Evolutionary conservation across 768 basidiomycete species (phyloP).

Genomic region (Leccinum incarnatum): DNA sequence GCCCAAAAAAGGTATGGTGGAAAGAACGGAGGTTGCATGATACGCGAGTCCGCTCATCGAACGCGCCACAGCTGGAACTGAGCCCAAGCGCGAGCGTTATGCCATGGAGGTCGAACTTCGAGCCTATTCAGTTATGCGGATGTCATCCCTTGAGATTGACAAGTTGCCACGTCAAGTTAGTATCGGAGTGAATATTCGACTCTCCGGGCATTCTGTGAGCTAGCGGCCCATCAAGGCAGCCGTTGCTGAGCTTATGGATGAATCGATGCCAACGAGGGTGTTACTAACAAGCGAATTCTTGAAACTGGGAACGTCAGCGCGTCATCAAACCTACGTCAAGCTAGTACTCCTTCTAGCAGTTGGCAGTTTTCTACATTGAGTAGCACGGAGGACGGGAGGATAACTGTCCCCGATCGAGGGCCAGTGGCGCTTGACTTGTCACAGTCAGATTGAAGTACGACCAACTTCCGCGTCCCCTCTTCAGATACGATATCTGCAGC

Average conservation of each 20-base stretch:
- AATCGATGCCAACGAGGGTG: not conserved
- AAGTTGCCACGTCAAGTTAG: constrained; percentile 4
- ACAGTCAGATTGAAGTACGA: not conserved
- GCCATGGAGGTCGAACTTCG: not conserved
- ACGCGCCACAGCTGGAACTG: not conserved
- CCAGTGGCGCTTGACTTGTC: constrained; percentile 1
- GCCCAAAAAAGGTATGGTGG: constrained; percentile 4
- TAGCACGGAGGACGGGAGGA: not conserved
- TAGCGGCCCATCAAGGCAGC: not conserved
- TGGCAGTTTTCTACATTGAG: not conserved
- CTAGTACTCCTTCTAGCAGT: not conserved
- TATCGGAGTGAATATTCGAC: not conserved
- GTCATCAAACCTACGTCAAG: not conserved
- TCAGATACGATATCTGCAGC: not conserved
- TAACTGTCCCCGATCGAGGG: constrained; percentile 1
- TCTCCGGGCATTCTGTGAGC: not conserved
- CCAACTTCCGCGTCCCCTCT: not conserved
- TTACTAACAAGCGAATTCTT: not conserved
- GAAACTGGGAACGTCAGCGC: not conserved
- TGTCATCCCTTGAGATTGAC: not conserved
- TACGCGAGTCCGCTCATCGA: not conserved
- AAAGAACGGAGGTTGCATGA: not conserved
- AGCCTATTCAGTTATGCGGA: not conserved
- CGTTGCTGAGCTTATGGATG: not conserved
- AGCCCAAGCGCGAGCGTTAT: not conserved